phyloP scores from a whole-genome alignment of 1,284 basidiomycete genomes.

The Pyrrhoderma lamaoense region DNA sequence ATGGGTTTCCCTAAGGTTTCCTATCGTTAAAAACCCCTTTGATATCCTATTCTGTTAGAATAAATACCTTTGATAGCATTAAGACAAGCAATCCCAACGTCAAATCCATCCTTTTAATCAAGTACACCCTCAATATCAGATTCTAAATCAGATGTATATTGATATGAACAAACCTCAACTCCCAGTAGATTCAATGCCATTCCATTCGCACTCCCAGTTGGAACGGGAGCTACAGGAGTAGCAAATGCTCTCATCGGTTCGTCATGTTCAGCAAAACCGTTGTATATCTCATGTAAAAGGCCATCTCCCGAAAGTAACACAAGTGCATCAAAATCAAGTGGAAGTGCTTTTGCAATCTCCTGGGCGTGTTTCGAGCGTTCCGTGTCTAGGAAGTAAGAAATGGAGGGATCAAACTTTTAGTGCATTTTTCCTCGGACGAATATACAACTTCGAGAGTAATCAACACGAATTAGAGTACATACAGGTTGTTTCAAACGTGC shows the following conservation, averaged over 20 bases:
- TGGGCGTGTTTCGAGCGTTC: conserved; percentile 66
- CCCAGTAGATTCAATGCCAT: conserved; percentile 72
- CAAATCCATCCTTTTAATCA: conserved; percentile 54
- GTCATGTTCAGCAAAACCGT: conserved; percentile 75
- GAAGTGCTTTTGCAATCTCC: conserved; percentile 58
- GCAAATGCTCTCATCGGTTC: conserved; percentile 65
- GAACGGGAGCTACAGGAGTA: conserved; percentile 80
- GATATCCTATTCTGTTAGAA: conserved; percentile 10
- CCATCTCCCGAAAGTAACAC: conserved; percentile 90
- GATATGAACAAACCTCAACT: conserved; percentile 36
- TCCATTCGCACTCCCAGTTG: conserved; percentile 84
- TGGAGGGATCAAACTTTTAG: too few relatives aligned
- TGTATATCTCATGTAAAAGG: conserved; percentile 85
- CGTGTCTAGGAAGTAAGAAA: conserved; percentile 51
- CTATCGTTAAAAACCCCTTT: not conserved
- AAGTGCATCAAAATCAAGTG: conserved; percentile 67
- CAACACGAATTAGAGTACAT: conserved; percentile 27
- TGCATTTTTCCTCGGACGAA: too few relatives aligned
- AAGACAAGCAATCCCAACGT: conserved; percentile 67
- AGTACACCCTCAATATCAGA: not conserved
- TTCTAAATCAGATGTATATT: too few relatives aligned
- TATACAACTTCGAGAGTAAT: too few relatives aligned
- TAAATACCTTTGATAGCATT: conserved; percentile 79
- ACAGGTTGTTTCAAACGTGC: conserved; percentile 56
- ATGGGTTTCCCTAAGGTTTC: conserved; percentile 52